These are phyloP conservation scores for Brassica balearica DNA, from an alignment of 441 rosid species.

Conservation along the genomic window DNA sequence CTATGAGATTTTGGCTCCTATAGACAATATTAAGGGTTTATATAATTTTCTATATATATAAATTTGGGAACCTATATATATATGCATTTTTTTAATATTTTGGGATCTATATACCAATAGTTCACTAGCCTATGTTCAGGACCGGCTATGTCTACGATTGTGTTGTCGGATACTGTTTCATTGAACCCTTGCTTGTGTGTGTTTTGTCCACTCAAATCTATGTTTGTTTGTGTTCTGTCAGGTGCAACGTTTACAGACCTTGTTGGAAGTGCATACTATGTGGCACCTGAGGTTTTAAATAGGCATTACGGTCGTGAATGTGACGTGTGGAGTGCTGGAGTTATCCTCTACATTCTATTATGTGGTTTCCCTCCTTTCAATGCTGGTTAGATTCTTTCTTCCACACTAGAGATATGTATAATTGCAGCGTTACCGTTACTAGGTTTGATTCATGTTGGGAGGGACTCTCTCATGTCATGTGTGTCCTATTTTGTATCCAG, in stretches of 20 bases:
- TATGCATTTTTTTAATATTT: no score
- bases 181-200: not conserved
- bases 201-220: not conserved
- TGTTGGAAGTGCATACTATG: slow-evolving; percentile 68
- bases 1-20: no score
- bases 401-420: not conserved
- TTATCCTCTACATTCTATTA: slow-evolving; percentile 58
- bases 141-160: not conserved
- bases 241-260: slow-evolving; percentile 53
- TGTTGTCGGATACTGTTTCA: slow-evolving; percentile 9
- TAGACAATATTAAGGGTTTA: no score
- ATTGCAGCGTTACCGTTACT: not conserved
- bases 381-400: slow-evolving; percentile 50
- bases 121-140: no score
- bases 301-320: slow-evolving; percentile 56
- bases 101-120: no score
- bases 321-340: slow-evolving; percentile 69
- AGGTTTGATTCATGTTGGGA: no score
- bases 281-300: slow-evolving; percentile 62
- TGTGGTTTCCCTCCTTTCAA: slow-evolving; percentile 65
- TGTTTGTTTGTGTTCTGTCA: slow-evolving; percentile 18
- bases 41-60: no score
- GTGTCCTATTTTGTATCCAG: slow-evolving; percentile 43
- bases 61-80: no score
- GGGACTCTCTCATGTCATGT: slow-evolving; percentile 26